A percentile compares a stretch with the other conserved stretches of the same genome.
phyloP scores from a whole-genome alignment of 1,284 basidiomycete genomes.

The Sanguinoderma infundibulare region DNA sequence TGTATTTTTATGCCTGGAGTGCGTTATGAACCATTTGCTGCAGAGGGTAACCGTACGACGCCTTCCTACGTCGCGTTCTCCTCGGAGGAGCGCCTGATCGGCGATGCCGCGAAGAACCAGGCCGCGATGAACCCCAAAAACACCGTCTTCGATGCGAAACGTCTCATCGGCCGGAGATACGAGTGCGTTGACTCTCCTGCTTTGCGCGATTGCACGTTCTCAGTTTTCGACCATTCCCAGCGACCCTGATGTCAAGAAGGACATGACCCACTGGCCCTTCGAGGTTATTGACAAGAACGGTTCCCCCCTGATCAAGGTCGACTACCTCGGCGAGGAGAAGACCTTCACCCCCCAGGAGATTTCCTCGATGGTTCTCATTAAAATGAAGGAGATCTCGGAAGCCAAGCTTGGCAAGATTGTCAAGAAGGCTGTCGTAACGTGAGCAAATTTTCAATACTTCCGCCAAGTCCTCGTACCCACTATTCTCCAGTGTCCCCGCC shows the following conservation, averaged over 20 bases:
- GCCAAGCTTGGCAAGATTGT: slow-evolving; percentile 96
- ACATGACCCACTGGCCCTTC: slow-evolving; percentile 94
- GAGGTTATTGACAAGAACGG: slow-evolving; percentile 92
- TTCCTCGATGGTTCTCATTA: slow-evolving; percentile 97
- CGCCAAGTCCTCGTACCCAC: not conserved
- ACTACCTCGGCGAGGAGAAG: slow-evolving; percentile 93
- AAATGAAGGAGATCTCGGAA: slow-evolving; percentile 99
- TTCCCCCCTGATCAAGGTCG: slow-evolving; percentile 95
- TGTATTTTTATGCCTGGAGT: slow-evolving; percentile 4
- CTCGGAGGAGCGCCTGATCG: slow-evolving; percentile 96
- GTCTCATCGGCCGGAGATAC: slow-evolving; percentile 95
- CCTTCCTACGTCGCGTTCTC: slow-evolving; percentile 99
- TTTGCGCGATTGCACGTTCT: slow-evolving; percentile 9
- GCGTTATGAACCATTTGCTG: slow-evolving; percentile 18
- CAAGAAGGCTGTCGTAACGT: slow-evolving; percentile 95
- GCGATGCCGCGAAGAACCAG: slow-evolving; percentile 99
- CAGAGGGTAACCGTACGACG: slow-evolving; percentile 98
- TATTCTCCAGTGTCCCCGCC: slow-evolving; percentile 76
- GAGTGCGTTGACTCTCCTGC: slow-evolving; percentile 58
- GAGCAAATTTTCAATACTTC: slow-evolving; percentile 34
- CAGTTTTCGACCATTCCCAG: slow-evolving; percentile 41
- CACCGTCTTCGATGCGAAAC: slow-evolving; percentile 97
- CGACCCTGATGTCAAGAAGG: slow-evolving; percentile 88
- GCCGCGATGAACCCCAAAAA: slow-evolving; percentile 95
- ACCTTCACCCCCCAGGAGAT: slow-evolving; percentile 97